phyloP scores from a whole-genome alignment of 768 basidiomycete species.

The Amanita polypyramis region DNA sequence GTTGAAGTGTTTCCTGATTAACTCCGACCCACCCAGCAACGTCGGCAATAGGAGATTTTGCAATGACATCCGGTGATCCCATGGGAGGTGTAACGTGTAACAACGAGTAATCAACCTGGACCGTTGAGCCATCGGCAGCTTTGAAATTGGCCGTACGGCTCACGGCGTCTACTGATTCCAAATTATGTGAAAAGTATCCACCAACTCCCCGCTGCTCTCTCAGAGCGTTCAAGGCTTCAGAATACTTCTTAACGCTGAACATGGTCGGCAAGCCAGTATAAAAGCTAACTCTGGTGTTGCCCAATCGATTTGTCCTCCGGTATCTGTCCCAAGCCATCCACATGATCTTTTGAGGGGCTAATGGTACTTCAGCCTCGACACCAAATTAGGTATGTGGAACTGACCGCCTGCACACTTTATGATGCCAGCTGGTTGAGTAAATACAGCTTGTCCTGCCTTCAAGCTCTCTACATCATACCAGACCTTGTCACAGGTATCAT shows the following conservation, averaged over 20 bases:
- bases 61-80: constrained; percentile 79
- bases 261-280: constrained; percentile 90
- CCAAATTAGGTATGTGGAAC: not conserved
- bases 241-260: constrained; percentile 97
- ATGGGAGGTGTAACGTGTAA: constrained; percentile 88
- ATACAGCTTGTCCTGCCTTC: constrained; percentile 74
- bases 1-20: constrained; percentile 69
- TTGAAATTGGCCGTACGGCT: constrained; percentile 81
- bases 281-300: constrained; percentile 61
- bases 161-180: constrained; percentile 60
- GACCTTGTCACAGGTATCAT: constrained; percentile 80
- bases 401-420: constrained; percentile 91
- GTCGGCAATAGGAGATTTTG: constrained; percentile 69
- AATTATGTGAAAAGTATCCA: constrained; percentile 77
- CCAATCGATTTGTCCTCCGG: constrained; percentile 44
- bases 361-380: constrained; percentile 3
- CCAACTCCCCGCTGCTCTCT: constrained; percentile 71
- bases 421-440: constrained; percentile 88
- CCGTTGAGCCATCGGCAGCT: constrained; percentile 55
- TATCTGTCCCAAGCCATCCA: constrained; percentile 93
- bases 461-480: constrained; percentile 77
- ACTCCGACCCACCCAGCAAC: constrained; percentile 86
- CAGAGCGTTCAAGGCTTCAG: constrained; percentile 72
- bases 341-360: constrained; percentile 88
- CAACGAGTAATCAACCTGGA: constrained; percentile 69